A percentile compares a stretch with the other conserved stretches of the same genome.
Evolutionary conservation across 1,284 basidiomycete species (phyloP).

Genomic region (Pterulicium gracile): DNA sequence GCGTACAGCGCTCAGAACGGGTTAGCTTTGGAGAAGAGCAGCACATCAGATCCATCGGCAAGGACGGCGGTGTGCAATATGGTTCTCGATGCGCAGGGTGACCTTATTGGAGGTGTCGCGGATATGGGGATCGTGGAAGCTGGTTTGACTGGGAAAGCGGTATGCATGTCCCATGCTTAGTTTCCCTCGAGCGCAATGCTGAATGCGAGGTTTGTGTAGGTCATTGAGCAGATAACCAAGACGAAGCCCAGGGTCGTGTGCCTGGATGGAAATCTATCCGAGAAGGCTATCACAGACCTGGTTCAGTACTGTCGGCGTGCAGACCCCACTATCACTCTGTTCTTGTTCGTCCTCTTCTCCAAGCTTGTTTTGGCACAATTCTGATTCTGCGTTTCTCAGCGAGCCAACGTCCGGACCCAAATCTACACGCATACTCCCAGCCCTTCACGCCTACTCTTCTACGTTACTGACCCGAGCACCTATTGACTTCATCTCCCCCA

Average conservation of each 20-base stretch:
- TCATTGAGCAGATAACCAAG: constrained; percentile 29
- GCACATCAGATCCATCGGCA: not conserved
- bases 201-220: constrained; percentile 19
- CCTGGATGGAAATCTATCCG: constrained; percentile 74
- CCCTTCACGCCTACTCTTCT: constrained; percentile 31
- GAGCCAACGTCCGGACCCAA: constrained; percentile 87
- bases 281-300: constrained; percentile 40
- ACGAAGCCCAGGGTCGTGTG: constrained; percentile 55
- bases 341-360: constrained; percentile 1
- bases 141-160: constrained; percentile 38
- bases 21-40: not conserved
- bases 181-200: constrained; percentile 3
- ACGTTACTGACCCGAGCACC: constrained; percentile 25
- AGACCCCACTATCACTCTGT: constrained; percentile 29
- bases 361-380: constrained; percentile 1
- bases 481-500: constrained; percentile 69
- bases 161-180: constrained; percentile 12
- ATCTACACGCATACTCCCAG: constrained; percentile 58
- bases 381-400: constrained; percentile 27
- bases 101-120: constrained; percentile 76
- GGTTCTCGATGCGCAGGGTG: constrained; percentile 64
- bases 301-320: constrained; percentile 36
- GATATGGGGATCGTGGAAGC: constrained; percentile 75
- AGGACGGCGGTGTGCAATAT: constrained; percentile 80
- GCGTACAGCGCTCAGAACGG: not conserved